phyloP scores from a whole-genome alignment of 805 yeast species.

The Osmozyma mogii region DNA sequence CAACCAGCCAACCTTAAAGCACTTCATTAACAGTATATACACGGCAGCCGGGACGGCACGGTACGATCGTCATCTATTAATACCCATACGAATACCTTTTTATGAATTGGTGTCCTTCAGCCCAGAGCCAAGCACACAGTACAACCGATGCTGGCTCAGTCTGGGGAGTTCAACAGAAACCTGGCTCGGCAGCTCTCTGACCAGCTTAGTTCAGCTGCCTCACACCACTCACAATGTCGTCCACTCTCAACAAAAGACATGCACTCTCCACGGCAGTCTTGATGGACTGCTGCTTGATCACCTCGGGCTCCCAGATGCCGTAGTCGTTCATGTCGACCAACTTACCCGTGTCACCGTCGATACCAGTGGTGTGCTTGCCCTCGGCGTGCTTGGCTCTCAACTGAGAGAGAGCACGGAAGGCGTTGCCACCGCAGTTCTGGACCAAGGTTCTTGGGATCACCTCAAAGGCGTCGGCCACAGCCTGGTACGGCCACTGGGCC shows the following conservation, averaged over 20 bases:
- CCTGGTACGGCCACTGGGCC: conserved; percentile 98
- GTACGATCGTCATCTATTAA: too few relatives aligned
- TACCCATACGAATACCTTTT: too few relatives aligned
- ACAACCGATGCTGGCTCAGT: too few relatives aligned
- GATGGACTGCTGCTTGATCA: conserved; percentile 90
- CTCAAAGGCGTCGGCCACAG: conserved; percentile 98
- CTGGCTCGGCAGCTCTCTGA: too few relatives aligned
- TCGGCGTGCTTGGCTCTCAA: conserved; percentile 95
- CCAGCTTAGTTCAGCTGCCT: conserved; percentile 42
- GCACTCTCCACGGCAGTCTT: conserved; percentile 99
- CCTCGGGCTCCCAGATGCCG: conserved; percentile 99
- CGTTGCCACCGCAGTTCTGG: conserved; percentile 97
- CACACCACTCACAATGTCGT: conserved; percentile 95
- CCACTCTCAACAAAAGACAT: conserved; percentile 87
- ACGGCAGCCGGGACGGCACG: too few relatives aligned
- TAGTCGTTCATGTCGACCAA: conserved; percentile 91
- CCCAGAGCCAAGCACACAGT: too few relatives aligned
- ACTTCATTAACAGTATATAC: too few relatives aligned
- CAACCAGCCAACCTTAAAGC: too few relatives aligned
- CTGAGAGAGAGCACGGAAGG: conserved; percentile 82
- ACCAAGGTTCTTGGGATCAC: conserved; percentile 96
- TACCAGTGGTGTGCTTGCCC: conserved; percentile 79
- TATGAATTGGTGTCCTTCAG: too few relatives aligned
- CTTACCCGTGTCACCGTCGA: conserved; percentile 92
- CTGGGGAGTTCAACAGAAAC: too few relatives aligned